phyloP scores from a whole-genome alignment of 495 filamentous ascomycete species.

The Penicillium waksmanii region DNA sequence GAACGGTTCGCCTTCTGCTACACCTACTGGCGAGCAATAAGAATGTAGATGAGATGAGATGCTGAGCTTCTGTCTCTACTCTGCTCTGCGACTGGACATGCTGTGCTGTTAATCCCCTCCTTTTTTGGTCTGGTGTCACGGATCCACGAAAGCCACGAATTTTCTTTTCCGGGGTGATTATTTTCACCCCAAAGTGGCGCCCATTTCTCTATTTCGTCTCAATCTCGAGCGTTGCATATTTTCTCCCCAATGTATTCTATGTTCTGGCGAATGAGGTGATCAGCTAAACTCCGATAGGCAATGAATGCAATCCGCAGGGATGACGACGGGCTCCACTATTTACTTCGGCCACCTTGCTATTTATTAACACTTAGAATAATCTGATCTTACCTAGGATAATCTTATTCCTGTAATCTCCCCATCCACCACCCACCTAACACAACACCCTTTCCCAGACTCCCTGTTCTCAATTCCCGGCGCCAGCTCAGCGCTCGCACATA shows the following conservation, averaged over 20 bases:
- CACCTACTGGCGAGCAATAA: conserved; percentile 23
- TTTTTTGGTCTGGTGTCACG: conserved; percentile 9
- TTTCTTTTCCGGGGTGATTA: conserved; percentile 28
- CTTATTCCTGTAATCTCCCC: too few species aligned
- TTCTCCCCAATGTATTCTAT: conserved; percentile 32
- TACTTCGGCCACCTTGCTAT: conserved; percentile 1
- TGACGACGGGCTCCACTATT: conserved; percentile 15
- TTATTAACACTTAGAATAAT: neutral
- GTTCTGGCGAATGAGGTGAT: neutral
- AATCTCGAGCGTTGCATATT: conserved; percentile 25
- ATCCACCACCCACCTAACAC: too few species aligned
- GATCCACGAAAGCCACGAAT: conserved; percentile 50
- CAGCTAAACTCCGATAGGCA: neutral
- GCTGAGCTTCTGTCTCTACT: neutral
- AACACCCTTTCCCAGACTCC: neutral
- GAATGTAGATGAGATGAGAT: conserved; percentile 11
- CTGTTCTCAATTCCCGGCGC: conserved; percentile 7
- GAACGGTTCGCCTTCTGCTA: conserved; percentile 32
- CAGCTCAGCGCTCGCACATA: conserved; percentile 15
- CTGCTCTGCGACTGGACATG: too few species aligned
- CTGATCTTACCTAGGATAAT: too few species aligned
- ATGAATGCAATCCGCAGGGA: neutral
- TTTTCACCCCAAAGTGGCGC: conserved; percentile 43
- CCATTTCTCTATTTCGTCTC: conserved; percentile 30
- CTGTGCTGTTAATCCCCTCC: neutral